These are phyloP conservation scores for Chytridium lagenaria DNA, from an alignment of 371 early-diverging fungal genomes.

Conservation along the genomic window DNA sequence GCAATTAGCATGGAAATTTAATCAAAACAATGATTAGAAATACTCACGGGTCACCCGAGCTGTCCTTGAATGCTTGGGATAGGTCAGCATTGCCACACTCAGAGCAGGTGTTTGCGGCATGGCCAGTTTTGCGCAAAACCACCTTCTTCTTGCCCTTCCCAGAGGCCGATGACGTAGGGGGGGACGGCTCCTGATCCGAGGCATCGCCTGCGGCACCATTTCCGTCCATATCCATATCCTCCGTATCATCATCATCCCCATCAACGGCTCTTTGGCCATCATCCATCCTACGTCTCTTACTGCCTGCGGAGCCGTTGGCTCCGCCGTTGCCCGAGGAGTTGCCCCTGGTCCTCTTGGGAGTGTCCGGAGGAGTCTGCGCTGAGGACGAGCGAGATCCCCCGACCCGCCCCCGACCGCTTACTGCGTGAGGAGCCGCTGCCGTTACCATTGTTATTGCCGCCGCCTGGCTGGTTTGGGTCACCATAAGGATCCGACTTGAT, in stretches of 20 bases:
- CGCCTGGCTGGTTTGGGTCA: background rate
- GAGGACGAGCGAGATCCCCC: conserved; percentile 8
- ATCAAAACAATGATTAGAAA: background rate
- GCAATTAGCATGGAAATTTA: background rate
- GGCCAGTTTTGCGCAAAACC: background rate
- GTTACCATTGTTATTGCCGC: background rate
- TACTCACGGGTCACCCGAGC: conserved; percentile 7
- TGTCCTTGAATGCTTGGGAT: background rate
- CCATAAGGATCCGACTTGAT: conserved; percentile 10
- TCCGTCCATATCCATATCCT: background rate
- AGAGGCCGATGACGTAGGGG: background rate
- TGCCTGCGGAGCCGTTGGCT: background rate
- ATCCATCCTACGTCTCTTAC: background rate
- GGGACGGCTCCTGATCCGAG: conserved; percentile 2
- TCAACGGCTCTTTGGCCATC: background rate
- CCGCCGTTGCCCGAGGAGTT: background rate
- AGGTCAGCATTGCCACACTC: background rate
- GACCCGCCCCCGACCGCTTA: background rate
- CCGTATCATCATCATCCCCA: conserved; percentile 7
- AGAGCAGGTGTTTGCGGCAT: background rate
- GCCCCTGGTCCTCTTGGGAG: conserved; percentile 12
- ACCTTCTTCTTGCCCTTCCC: background rate
- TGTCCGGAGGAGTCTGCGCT: conserved; percentile 21
- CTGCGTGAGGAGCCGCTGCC: background rate
- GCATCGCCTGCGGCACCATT: background rate